A percentile compares a stretch with the other conserved stretches of the same genome.
These are phyloP conservation scores for Lophium mytilinum DNA, from an alignment of 495 filamentous ascomycete genomes.

Conservation along the genomic window DNA sequence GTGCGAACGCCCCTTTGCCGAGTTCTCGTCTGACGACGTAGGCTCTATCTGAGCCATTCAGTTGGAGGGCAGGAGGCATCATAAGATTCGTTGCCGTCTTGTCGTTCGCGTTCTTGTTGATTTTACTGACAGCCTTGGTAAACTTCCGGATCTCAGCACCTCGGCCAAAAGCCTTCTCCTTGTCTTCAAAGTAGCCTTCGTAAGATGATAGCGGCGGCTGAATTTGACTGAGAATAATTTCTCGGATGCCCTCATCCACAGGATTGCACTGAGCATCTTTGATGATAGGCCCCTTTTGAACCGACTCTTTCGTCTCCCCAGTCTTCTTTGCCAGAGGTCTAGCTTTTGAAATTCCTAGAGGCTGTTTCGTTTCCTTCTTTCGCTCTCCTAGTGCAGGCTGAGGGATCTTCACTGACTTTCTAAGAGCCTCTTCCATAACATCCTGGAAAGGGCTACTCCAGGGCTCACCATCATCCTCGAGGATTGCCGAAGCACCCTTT, in stretches of 20 bases:
- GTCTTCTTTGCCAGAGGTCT: slow-evolving; percentile 1
- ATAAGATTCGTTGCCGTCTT: slow-evolving; percentile 48
- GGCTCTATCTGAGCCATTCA: slow-evolving; percentile 49
- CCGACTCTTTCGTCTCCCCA: slow-evolving; percentile 14
- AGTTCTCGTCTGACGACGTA: slow-evolving; percentile 84
- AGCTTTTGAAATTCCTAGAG: slow-evolving; percentile 12
- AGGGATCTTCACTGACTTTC: slow-evolving; percentile 34
- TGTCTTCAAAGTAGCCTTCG: slow-evolving; percentile 68
- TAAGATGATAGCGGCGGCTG: slow-evolving; percentile 64
- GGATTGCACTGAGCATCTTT: slow-evolving; percentile 82
- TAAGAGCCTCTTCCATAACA: slow-evolving; percentile 38
- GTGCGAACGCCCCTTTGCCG: slow-evolving; percentile 86
- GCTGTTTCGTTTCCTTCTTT: slow-evolving; percentile 19
- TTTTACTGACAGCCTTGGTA: slow-evolving; percentile 57
- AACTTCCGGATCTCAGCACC: slow-evolving; percentile 71
- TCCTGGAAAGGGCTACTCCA: slow-evolving; percentile 65
- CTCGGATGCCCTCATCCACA: slow-evolving; percentile 62
- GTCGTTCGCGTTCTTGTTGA: slow-evolving; percentile 51
- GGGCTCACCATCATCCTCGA: slow-evolving; percentile 47
- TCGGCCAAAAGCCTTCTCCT: slow-evolving; percentile 48
- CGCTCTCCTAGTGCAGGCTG: slow-evolving; percentile 39
- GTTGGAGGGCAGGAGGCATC: slow-evolving; percentile 56
- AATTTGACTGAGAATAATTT: slow-evolving; percentile 62
- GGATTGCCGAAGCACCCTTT: slow-evolving; percentile 32
- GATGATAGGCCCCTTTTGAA: slow-evolving; percentile 57